A percentile compares a stretch with the other conserved stretches of the same genome.
phyloP scores from a whole-genome alignment of 2,329 filamentous ascomycete genomes.

The Mycosphaerelloides madeirae region DNA sequence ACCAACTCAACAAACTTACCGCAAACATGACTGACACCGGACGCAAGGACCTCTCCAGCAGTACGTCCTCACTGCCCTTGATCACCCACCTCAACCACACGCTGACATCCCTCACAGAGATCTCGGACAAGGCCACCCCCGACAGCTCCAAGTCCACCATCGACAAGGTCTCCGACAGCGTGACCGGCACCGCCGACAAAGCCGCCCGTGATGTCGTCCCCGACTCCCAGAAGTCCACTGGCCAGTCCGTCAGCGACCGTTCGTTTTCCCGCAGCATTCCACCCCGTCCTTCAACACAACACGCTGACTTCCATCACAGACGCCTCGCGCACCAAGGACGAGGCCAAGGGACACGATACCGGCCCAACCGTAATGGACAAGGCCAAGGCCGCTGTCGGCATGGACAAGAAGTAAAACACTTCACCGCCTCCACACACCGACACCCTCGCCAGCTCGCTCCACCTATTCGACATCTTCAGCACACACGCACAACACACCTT shows the following conservation, averaged over 20 bases:
- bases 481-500: too few relatives aligned
- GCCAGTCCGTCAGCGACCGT: constrained; percentile 52
- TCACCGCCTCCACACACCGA: background rate
- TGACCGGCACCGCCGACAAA: constrained; percentile 55
- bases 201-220: constrained; percentile 42
- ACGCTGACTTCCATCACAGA: too few relatives aligned
- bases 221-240: constrained; percentile 52
- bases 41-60: constrained; percentile 58
- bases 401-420: constrained; percentile 35
- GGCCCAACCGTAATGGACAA: constrained; percentile 39
- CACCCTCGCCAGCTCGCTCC: background rate
- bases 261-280: too few relatives aligned
- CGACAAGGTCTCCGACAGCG: constrained; percentile 53
- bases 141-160: constrained; percentile 58
- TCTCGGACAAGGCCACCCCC: constrained; percentile 54
- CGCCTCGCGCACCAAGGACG: constrained; percentile 42
- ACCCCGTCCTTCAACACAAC: too few relatives aligned
- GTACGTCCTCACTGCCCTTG: constrained; percentile 24
- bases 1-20: constrained; percentile 21
- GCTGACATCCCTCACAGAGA: constrained; percentile 41
- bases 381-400: constrained; percentile 45
- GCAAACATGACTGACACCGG: constrained; percentile 56
- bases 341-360: too few relatives aligned
- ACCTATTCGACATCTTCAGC: too few relatives aligned
- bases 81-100: background rate